Evolutionary conservation across 805 yeast species (phyloP).

Genomic region (Metschnikowia similis): DNA sequence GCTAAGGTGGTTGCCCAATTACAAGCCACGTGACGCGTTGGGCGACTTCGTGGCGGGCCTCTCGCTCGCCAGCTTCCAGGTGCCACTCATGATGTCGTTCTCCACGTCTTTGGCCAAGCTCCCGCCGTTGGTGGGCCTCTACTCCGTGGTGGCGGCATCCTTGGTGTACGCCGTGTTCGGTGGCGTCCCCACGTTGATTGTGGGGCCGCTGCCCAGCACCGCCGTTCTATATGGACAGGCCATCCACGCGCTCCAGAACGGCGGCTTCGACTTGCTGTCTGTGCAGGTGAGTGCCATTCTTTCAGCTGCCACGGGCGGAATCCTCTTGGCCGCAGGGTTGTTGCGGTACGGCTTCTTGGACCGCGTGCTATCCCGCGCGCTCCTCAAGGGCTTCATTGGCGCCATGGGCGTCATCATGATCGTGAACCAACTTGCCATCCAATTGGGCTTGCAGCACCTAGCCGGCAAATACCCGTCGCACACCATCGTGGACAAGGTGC

Average conservation of each 20-base stretch:
- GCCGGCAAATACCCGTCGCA: background rate
- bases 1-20: conserved; percentile 29
- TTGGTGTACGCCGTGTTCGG: conserved; percentile 75
- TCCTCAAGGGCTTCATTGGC: conserved; percentile 77
- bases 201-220: conserved; percentile 89
- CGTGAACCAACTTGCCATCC: conserved; percentile 49
- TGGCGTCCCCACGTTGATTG: conserved; percentile 82
- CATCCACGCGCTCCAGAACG: conserved; percentile 38
- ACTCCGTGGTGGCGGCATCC: conserved; percentile 74
- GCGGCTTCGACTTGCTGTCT: conserved; percentile 35
- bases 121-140: conserved; percentile 75
- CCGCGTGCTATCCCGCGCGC: conserved; percentile 69
- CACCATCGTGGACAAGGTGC: conserved; percentile 10
- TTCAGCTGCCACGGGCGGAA: conserved; percentile 17
- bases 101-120: conserved; percentile 82
- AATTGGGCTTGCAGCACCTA: conserved; percentile 26
- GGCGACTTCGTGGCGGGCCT: conserved; percentile 33
- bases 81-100: conserved; percentile 58
- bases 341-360: conserved; percentile 85
- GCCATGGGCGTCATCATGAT: conserved; percentile 86
- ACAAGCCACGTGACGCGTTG: conserved; percentile 13
- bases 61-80: conserved; percentile 31
- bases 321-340: conserved; percentile 29
- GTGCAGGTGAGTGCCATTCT: conserved; percentile 19
- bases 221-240: conserved; percentile 80